Evolutionary conservation across 2,329 filamentous ascomycete species (phyloP).

Genomic region (Paraconiothyrium brasiliense): DNA sequence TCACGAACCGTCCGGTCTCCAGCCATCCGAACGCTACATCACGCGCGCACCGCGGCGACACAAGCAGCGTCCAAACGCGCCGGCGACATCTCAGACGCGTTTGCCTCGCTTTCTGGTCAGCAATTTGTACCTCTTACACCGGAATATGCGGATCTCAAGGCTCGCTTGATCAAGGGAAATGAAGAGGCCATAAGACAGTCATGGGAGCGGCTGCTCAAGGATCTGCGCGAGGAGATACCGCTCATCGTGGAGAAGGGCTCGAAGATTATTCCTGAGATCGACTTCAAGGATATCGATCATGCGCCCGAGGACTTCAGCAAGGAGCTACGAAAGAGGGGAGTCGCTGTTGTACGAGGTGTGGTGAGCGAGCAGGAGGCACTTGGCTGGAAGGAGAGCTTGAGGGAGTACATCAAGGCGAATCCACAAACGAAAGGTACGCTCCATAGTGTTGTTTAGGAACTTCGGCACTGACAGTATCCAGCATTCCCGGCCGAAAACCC

Average conservation of each 20-base stretch:
- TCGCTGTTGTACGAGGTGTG: conserved; percentile 58
- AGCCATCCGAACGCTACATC: conserved; percentile 27
- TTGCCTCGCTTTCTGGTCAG: conserved; percentile 59
- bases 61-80: conserved; percentile 53
- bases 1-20: conserved; percentile 38
- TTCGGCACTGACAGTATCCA: conserved; percentile 27
- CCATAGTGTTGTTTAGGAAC: background rate
- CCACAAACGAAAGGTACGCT: conserved; percentile 53
- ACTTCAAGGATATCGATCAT: conserved; percentile 57
- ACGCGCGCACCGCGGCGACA: conserved; percentile 42
- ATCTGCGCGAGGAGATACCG: conserved; percentile 56
- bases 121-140: conserved; percentile 55
- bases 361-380: conserved; percentile 55
- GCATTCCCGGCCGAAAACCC: conserved; percentile 60
- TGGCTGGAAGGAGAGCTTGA: conserved; percentile 55
- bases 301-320: conserved; percentile 65
- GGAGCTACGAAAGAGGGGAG: conserved; percentile 66
- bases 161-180: conserved; percentile 54
- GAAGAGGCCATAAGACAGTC: conserved; percentile 59
- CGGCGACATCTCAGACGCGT: conserved; percentile 62
- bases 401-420: conserved; percentile 57
- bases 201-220: conserved; percentile 57
- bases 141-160: conserved; percentile 58
- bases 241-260: conserved; percentile 55
- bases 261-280: conserved; percentile 57